Conservation (phyloP, 768 basidiomycete genomes). For the Leccinum obscurum region DNA sequence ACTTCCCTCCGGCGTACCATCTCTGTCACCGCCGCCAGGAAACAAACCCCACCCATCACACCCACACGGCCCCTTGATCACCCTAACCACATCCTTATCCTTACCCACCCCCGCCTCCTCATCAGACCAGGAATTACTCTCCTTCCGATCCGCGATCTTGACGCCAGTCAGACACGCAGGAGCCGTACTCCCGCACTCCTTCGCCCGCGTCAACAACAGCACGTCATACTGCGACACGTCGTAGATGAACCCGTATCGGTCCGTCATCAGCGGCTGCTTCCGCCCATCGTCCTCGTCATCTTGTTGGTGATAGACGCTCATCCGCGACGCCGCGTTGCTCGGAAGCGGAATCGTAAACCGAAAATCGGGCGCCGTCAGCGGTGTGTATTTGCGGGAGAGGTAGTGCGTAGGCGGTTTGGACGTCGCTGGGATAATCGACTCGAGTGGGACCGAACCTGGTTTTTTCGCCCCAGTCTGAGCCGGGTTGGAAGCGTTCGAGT, state of each 20-base stretch:
- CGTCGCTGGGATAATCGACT: constrained; percentile 78
- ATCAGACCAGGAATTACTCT: constrained; percentile 76
- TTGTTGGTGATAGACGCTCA: constrained; percentile 41
- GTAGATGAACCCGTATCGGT: constrained; percentile 90
- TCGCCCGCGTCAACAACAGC: constrained; percentile 69
- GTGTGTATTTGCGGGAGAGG: constrained; percentile 70
- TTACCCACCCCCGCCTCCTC: constrained; percentile 47
- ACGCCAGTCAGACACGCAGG: constrained; percentile 87
- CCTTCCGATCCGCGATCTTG: constrained; percentile 81
- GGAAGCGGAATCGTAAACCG: constrained; percentile 58
- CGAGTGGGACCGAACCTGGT: constrained; percentile 59
- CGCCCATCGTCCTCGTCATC: constrained; percentile 42
- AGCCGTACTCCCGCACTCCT: constrained; percentile 70
- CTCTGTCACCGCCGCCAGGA: too few species aligned
- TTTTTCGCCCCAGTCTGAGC: constrained; percentile 31
- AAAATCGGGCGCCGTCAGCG: constrained; percentile 74
- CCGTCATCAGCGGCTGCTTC: constrained; percentile 62
- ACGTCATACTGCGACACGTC: constrained; percentile 82
- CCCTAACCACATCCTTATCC: constrained; percentile 30
- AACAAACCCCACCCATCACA: constrained; percentile 37
- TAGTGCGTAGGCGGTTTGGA: constrained; percentile 86
- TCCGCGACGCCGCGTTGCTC: constrained; percentile 53
- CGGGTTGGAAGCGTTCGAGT: constrained; percentile 1
- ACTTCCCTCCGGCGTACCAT: constrained; percentile 12
- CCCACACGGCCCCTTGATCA: constrained; percentile 42